Conservation (phyloP, 2,329 filamentous ascomycete genomes). For the Ceratocystis lukuohia region DNA sequence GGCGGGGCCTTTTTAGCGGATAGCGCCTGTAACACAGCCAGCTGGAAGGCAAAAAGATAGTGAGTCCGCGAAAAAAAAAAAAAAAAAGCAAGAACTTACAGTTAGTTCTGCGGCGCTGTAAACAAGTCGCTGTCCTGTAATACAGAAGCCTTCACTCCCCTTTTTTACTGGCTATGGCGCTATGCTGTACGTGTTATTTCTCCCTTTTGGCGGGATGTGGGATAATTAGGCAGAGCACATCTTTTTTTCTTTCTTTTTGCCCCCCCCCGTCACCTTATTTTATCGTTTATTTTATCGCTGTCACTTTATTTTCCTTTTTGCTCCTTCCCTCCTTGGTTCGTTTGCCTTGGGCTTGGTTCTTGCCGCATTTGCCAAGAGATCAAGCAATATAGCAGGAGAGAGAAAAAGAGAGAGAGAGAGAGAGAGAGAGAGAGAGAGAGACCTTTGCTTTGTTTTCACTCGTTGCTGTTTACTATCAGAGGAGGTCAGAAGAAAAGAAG, state of each 20-base stretch:
- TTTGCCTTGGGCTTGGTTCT: constrained; percentile 1
- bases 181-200: not conserved
- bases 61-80: too few relatives aligned
- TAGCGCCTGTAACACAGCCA: not conserved
- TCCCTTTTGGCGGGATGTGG: not conserved
- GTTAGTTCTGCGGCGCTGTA: not conserved
- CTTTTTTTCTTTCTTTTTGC: not conserved
- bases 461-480: not conserved
- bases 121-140: not conserved
- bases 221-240: not conserved
- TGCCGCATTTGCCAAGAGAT: not conserved
- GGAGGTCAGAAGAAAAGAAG: not conserved
- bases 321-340: not conserved
- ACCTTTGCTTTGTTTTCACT: not conserved
- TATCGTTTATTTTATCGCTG: not conserved
- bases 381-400: too few relatives aligned
- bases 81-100: not conserved
- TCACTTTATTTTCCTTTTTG: not conserved
- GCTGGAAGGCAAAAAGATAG: not conserved
- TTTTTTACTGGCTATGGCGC: not conserved
- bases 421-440: too few relatives aligned
- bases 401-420: too few relatives aligned
- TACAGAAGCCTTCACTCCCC: not conserved
- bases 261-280: not conserved
- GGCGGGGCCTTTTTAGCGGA: not conserved